Conservation (phyloP, 164 flowering plant genomes). For the Vitis riparia region DNA sequence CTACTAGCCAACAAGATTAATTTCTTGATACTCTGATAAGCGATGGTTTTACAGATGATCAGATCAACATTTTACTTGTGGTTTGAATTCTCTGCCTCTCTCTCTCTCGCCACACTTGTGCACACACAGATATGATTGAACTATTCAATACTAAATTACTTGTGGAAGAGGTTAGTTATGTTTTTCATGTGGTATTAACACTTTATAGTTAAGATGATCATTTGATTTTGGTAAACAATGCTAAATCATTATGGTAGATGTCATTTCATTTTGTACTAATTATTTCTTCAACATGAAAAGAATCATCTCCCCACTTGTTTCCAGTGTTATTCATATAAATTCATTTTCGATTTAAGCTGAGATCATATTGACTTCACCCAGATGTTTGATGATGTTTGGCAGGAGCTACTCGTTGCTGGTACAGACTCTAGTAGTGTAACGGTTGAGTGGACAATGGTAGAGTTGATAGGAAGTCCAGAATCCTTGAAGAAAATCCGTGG, state of each 20-base stretch:
- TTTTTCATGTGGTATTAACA: too few species aligned
- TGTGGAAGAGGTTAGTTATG: too few species aligned
- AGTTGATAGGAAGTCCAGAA: too few species aligned
- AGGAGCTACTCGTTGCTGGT: constrained; percentile 29
- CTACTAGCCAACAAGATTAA: not conserved
- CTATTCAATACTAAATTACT: not conserved
- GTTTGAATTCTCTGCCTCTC: not conserved
- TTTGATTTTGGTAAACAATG: too few species aligned
- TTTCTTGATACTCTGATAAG: constrained; percentile 3
- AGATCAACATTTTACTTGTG: constrained; percentile 25
- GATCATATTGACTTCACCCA: not conserved
- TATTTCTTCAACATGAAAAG: not conserved
- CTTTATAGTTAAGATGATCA: too few species aligned
- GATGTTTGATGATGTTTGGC: not conserved
- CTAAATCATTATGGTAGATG: too few species aligned
- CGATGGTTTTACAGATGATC: constrained; percentile 14
- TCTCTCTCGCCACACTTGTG: too few species aligned
- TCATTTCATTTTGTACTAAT: not conserved
- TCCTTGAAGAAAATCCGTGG: too few species aligned
- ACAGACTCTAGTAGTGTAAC: constrained; percentile 26
- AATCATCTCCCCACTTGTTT: not conserved
- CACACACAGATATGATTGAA: too few species aligned
- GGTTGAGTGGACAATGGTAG: constrained; percentile 31
- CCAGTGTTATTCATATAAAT: too few species aligned
- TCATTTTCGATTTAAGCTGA: not conserved